Evolutionary conservation across 1,284 basidiomycete genomes (phyloP).

Genomic region (Phylloboletellus chloephorus): DNA sequence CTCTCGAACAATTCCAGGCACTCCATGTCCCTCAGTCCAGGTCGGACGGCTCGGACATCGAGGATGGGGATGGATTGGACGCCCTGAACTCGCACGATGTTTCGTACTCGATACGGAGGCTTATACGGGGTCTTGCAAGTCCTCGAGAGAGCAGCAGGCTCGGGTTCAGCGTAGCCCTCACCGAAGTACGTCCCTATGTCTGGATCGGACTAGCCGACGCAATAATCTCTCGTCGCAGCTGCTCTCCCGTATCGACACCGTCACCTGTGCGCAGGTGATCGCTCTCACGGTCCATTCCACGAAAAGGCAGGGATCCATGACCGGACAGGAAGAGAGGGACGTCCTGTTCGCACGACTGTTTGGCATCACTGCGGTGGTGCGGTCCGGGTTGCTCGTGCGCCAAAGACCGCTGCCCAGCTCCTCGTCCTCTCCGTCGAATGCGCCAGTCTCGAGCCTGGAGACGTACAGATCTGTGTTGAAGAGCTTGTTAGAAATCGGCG

Average conservation of each 20-base stretch:
- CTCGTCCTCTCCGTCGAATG: constrained; percentile 47
- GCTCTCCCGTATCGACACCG: constrained; percentile 71
- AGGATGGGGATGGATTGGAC: constrained; percentile 53
- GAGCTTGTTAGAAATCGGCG: constrained; percentile 66
- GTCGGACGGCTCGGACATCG: constrained; percentile 42
- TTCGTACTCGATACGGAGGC: constrained; percentile 79
- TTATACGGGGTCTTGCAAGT: constrained; percentile 84
- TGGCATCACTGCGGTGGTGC: constrained; percentile 77
- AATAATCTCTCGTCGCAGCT: constrained; percentile 48
- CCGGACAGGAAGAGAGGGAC: constrained; percentile 90
- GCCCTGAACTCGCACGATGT: constrained; percentile 80
- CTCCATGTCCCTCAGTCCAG: constrained; percentile 46
- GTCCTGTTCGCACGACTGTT: constrained; percentile 90
- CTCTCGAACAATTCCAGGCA: constrained; percentile 79
- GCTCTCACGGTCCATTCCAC: constrained; percentile 67
- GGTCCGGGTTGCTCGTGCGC: constrained; percentile 74
- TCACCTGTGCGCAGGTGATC: constrained; percentile 75
- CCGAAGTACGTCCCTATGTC: constrained; percentile 62
- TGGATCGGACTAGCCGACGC: constrained; percentile 1
- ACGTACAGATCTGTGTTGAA: constrained; percentile 63
- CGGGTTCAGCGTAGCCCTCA: constrained; percentile 93
- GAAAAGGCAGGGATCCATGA: constrained; percentile 66
- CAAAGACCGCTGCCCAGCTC: constrained; percentile 48
- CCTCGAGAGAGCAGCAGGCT: constrained; percentile 89
- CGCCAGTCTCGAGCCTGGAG: constrained; percentile 49